Conservation (phyloP, 139 green algal species). For the Eudorina sp. region DNA sequence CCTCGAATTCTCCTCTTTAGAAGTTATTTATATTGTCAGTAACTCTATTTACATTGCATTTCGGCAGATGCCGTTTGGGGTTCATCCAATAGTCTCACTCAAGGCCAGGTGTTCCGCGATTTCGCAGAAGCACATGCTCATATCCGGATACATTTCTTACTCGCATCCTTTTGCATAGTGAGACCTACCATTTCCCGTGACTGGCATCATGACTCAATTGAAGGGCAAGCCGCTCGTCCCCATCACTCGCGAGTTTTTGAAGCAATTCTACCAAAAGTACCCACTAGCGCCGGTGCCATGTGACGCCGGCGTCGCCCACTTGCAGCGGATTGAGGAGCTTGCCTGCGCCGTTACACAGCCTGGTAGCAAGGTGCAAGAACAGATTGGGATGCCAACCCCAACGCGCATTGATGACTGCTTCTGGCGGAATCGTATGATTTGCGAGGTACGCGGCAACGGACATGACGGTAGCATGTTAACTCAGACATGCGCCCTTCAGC, state of each 20-base stretch:
- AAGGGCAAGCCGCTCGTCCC: constrained; percentile 37
- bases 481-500: not conserved
- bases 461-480: not conserved
- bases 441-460: constrained; percentile 28
- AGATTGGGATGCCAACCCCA: constrained; percentile 1
- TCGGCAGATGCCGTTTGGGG: too few relatives aligned
- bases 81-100: too few relatives aligned
- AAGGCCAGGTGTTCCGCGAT: too few relatives aligned
- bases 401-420: constrained; percentile 54
- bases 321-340: constrained; percentile 5
- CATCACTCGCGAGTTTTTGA: constrained; percentile 47
- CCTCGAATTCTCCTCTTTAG: too few relatives aligned
- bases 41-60: too few relatives aligned
- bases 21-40: too few relatives aligned
- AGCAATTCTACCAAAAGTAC: constrained; percentile 37
- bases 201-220: not conserved
- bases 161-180: not conserved
- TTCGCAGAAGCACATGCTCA: too few relatives aligned
- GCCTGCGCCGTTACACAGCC: not conserved
- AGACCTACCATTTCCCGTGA: not conserved
- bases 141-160: too few relatives aligned
- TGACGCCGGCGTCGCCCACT: not conserved
- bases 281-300: constrained; percentile 23
- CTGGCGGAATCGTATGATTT: constrained; percentile 51
- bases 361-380: not conserved